These are phyloP conservation scores for Rhodotorula sp. DNA, from an alignment of 1,284 basidiomycete species.

Conservation along the genomic window DNA sequence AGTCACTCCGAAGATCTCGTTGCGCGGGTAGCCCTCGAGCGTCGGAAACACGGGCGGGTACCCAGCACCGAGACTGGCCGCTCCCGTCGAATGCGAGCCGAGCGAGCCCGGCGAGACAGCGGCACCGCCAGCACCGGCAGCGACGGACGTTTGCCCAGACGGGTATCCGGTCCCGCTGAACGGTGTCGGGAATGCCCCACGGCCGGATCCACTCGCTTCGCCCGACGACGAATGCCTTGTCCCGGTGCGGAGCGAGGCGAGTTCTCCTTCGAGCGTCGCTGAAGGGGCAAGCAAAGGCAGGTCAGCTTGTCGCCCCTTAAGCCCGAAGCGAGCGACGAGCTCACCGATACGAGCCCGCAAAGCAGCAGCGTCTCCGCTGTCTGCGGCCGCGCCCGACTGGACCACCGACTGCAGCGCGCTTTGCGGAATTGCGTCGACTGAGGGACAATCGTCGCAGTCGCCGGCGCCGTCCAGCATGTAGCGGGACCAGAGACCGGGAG, in stretches of 20 bases:
- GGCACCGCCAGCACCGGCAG: too few species aligned
- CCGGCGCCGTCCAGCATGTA: too few species aligned
- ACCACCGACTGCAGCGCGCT: not conserved
- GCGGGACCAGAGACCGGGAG: not conserved
- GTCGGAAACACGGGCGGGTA: not conserved
- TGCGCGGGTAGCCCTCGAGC: not conserved
- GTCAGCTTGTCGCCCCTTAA: not conserved
- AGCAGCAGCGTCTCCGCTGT: not conserved
- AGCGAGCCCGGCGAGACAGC: not conserved
- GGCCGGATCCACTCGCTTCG: too few species aligned
- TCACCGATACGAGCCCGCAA: conserved; percentile 6
- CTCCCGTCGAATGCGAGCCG: not conserved
- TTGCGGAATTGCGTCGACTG: conserved; percentile 11
- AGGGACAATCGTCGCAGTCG: not conserved
- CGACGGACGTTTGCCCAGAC: too few species aligned
- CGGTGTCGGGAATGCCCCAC: too few species aligned
- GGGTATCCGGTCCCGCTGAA: too few species aligned
- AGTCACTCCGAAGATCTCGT: not conserved
- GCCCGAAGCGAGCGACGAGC: not conserved
- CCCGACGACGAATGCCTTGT: not conserved
- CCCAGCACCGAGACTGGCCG: not conserved
- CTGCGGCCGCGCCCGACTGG: not conserved
- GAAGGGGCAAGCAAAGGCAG: too few species aligned
- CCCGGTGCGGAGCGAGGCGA: not conserved
- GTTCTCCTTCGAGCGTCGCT: not conserved